Conservation (phyloP, 2,329 filamentous ascomycete genomes). For the Aspergillus costaricaensis region DNA sequence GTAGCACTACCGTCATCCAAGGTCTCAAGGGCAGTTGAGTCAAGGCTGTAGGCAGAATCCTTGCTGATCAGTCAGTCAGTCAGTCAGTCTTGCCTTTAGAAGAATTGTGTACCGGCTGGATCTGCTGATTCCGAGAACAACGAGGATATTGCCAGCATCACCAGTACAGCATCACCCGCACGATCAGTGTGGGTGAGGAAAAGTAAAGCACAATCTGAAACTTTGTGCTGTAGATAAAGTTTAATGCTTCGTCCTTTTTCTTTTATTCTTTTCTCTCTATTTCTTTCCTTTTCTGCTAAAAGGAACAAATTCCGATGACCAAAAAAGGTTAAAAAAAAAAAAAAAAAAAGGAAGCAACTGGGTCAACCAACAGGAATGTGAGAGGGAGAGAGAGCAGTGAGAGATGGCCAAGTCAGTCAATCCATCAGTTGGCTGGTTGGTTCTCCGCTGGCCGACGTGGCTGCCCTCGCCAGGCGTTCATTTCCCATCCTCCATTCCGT, state of each 20-base stretch:
- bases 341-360: background rate
- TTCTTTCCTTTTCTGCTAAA: background rate
- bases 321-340: background rate
- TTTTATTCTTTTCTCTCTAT: background rate
- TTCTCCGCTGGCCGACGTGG: constrained; percentile 1
- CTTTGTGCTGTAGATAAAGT: background rate
- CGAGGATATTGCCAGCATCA: background rate
- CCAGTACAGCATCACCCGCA: background rate
- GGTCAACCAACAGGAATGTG: constrained; percentile 1
- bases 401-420: background rate
- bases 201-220: background rate
- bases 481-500: constrained; percentile 4
- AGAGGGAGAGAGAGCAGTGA: background rate
- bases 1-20: background rate
- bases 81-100: background rate
- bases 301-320: background rate
- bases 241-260: background rate
- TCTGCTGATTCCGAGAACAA: background rate
- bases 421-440: background rate
- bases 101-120: background rate
- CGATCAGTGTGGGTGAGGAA: background rate
- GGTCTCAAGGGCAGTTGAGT: background rate
- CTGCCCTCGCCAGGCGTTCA: constrained; percentile 1
- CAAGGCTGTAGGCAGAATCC: background rate
- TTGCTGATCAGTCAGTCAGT: background rate